Evolutionary conservation across 1,139 yeast genomes (phyloP).

Genomic region (Geotrichum aggregatum): DNA sequence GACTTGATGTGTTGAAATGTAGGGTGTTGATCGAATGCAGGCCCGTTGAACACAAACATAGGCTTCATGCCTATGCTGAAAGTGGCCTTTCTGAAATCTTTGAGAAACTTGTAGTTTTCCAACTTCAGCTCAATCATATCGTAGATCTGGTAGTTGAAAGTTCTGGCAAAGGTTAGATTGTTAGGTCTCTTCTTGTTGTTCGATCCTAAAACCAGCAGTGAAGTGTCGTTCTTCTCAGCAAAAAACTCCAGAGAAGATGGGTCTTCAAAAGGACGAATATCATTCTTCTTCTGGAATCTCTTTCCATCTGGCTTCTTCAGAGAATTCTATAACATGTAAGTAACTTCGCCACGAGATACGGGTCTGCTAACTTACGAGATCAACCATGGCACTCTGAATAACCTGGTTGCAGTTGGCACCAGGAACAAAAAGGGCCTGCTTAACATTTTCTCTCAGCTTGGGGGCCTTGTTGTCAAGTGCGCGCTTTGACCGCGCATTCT

Average conservation of each 20-base stretch:
- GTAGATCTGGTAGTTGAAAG: constrained; percentile 82
- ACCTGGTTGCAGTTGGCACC: constrained; percentile 78
- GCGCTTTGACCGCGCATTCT: constrained; percentile 93
- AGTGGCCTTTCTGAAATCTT: constrained; percentile 71
- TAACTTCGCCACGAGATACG: background rate
- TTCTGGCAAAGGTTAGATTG: constrained; percentile 79
- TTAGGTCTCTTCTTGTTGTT: constrained; percentile 91
- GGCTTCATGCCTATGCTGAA: constrained; percentile 91
- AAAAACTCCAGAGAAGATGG: constrained; percentile 81
- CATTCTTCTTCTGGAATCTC: constrained; percentile 83
- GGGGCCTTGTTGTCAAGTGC: constrained; percentile 87
- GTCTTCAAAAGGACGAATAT: constrained; percentile 90
- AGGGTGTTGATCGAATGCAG: constrained; percentile 86
- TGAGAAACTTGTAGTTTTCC: constrained; percentile 62
- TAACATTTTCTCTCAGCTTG: constrained; percentile 82
- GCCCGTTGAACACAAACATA: constrained; percentile 88
- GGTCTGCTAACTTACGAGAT: constrained; percentile 41
- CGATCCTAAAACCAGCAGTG: constrained; percentile 76
- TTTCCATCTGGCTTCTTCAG: constrained; percentile 88
- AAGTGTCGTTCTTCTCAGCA: constrained; percentile 88
- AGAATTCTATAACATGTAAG: constrained; percentile 46
- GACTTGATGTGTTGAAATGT: constrained; percentile 82
- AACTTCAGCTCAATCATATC: constrained; percentile 92
- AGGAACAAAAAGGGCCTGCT: constrained; percentile 85
- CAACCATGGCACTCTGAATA: constrained; percentile 85